phyloP scores from a whole-genome alignment of 2,329 filamentous ascomycete species.

The Talaromyces sp. region DNA sequence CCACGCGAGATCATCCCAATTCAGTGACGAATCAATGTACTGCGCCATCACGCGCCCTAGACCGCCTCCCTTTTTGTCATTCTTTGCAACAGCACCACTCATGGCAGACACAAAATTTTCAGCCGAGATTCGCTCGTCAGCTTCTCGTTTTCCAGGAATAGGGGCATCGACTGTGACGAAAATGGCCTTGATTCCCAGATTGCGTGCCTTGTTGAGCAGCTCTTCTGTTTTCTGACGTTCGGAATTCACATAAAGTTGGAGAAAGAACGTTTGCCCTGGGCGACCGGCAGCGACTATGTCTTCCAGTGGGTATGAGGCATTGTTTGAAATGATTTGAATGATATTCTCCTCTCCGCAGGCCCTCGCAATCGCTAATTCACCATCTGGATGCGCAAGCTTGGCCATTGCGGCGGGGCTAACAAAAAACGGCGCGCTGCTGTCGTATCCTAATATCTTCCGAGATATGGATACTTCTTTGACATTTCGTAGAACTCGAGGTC shows the following conservation, averaged over 20 bases:
- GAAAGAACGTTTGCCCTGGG: constrained; percentile 32
- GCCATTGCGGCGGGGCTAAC: constrained; percentile 47
- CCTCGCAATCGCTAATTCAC: constrained; percentile 49
- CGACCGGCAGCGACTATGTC: constrained; percentile 40
- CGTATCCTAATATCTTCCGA: constrained; percentile 1
- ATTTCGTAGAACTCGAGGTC: constrained; percentile 42
- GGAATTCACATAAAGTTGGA: constrained; percentile 44
- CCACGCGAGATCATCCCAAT: constrained; percentile 5
- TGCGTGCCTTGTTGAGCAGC: constrained; percentile 24
- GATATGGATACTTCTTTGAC: constrained; percentile 19
- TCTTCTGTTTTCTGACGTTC: constrained; percentile 35
- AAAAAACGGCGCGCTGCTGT: constrained; percentile 6
- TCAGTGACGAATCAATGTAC: constrained; percentile 7
- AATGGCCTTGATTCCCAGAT: constrained; percentile 13
- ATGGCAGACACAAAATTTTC: constrained; percentile 4
- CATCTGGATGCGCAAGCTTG: constrained; percentile 51
- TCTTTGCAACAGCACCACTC: background rate
- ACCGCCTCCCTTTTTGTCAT: constrained; percentile 9
- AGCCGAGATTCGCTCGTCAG: constrained; percentile 5
- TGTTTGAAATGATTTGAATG: constrained; percentile 51
- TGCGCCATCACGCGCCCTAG: constrained; percentile 6
- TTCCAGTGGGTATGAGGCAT: constrained; percentile 47
- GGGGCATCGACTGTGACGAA: constrained; percentile 22
- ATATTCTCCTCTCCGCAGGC: constrained; percentile 43
- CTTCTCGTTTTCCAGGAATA: constrained; percentile 9